Conservation (phyloP, 495 filamentous ascomycete genomes). For the Astrothelium macrocarpum region DNA sequence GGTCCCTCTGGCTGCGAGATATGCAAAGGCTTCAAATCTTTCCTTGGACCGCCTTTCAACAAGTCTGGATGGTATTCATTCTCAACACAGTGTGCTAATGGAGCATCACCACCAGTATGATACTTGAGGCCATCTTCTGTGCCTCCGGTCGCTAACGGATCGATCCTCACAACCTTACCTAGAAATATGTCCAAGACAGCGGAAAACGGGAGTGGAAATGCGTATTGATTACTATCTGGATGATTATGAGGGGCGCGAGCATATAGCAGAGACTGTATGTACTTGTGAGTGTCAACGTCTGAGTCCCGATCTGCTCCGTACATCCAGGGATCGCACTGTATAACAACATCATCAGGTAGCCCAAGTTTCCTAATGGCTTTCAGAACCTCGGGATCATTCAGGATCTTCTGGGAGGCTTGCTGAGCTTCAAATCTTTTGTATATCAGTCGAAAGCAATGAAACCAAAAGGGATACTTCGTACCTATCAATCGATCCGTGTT, state of each 20-base stretch:
- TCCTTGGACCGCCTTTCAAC: background rate
- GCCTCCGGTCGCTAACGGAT: slow-evolving; percentile 14
- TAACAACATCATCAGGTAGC: slow-evolving; percentile 8
- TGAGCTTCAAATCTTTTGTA: slow-evolving; percentile 3
- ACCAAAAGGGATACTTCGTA: background rate
- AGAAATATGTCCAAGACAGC: slow-evolving; percentile 11
- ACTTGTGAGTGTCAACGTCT: slow-evolving; percentile 11
- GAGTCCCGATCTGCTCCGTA: slow-evolving; percentile 16
- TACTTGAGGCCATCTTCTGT: slow-evolving; percentile 13
- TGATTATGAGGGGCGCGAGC: slow-evolving; percentile 11
- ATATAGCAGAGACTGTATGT: slow-evolving; percentile 12
- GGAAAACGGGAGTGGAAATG: slow-evolving; percentile 14
- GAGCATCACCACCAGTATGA: slow-evolving; percentile 6
- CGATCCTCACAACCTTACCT: slow-evolving; percentile 11
- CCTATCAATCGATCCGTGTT: slow-evolving; percentile 16
- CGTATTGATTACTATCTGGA: slow-evolving; percentile 15
- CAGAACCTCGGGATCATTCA: slow-evolving; percentile 10
- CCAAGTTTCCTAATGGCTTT: slow-evolving; percentile 13
- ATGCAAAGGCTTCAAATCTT: slow-evolving; percentile 23
- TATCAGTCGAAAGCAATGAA: background rate
- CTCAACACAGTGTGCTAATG: slow-evolving; percentile 13
- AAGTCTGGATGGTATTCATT: slow-evolving; percentile 20
- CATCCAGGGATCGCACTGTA: slow-evolving; percentile 17
- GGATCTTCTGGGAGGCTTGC: slow-evolving; percentile 8
- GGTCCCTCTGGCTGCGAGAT: slow-evolving; percentile 28